These are phyloP conservation scores for Ensete glaucum DNA, from an alignment of 176 grass and related monocot species.

Conservation along the genomic window DNA sequence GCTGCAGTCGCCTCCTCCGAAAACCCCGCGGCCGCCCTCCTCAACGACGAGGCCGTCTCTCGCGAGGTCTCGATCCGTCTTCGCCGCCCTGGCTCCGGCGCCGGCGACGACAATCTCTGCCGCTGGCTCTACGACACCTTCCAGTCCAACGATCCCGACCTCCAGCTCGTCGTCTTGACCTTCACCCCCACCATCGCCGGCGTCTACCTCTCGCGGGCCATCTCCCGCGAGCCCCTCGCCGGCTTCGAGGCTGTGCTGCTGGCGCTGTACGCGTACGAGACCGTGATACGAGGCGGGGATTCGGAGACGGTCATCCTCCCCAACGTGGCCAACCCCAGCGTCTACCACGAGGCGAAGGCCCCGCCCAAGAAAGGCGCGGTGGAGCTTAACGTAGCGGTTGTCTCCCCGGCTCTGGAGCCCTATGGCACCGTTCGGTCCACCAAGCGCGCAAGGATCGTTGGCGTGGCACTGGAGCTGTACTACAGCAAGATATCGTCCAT, in stretches of 20 bases:
- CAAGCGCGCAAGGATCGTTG: slow-evolving; percentile 49
- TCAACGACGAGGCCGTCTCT: slow-evolving; percentile 34
- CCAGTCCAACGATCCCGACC: slow-evolving; percentile 35
- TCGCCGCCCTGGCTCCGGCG: slow-evolving; percentile 26
- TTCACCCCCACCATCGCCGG: slow-evolving; percentile 52
- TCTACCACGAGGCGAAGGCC: slow-evolving; percentile 48
- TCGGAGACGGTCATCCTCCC: slow-evolving; percentile 40
- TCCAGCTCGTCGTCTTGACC: slow-evolving; percentile 61
- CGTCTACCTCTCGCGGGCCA: slow-evolving; percentile 54
- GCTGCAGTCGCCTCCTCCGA: slow-evolving; percentile 20
- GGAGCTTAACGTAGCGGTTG: slow-evolving; percentile 29
- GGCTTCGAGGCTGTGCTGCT: slow-evolving; percentile 87
- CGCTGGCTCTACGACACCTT: slow-evolving; percentile 88
- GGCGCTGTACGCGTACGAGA: slow-evolving; percentile 55
- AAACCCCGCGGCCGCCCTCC: slow-evolving; percentile 43
- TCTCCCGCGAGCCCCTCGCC: slow-evolving; percentile 41
- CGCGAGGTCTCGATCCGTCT: slow-evolving; percentile 31
- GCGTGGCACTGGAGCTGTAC: slow-evolving; percentile 69
- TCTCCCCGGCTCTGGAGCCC: slow-evolving; percentile 55
- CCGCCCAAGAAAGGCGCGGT: slow-evolving; percentile 20
- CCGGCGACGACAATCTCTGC: slow-evolving; percentile 49
- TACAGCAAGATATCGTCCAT: slow-evolving; percentile 51
- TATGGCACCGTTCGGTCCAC: slow-evolving; percentile 56
- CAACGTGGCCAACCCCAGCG: slow-evolving; percentile 42
- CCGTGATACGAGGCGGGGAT: slow-evolving; percentile 32